phyloP scores from a whole-genome alignment of 2,329 filamentous ascomycete species.

The Colletotrichum sp. region DNA sequence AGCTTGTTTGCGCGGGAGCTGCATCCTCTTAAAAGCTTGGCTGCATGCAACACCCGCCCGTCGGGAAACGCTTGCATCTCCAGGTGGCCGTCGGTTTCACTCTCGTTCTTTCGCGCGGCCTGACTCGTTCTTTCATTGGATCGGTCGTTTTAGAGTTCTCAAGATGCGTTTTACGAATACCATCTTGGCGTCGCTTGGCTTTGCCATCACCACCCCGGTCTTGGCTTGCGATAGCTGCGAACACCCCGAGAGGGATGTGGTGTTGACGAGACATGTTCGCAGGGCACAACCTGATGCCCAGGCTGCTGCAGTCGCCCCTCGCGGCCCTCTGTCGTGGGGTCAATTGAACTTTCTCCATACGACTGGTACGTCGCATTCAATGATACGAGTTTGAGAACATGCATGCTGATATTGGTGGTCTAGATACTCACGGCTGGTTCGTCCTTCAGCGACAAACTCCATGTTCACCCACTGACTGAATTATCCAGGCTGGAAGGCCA shows the following conservation, averaged over 20 bases:
- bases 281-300: constrained; percentile 52
- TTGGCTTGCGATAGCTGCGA: constrained; percentile 4
- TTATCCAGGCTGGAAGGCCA: constrained; percentile 59
- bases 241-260: constrained; percentile 11
- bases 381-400: constrained; percentile 64
- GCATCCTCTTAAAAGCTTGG: constrained; percentile 4
- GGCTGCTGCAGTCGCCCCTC: constrained; percentile 47
- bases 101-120: not conserved
- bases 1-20: not conserved
- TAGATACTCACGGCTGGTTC: constrained; percentile 2
- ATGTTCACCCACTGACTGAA: not conserved
- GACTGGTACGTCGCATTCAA: constrained; percentile 9
- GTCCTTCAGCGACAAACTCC: no score
- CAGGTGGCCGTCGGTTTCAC: not conserved
- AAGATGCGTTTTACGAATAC: not conserved
- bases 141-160: not conserved
- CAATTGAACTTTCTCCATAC: constrained; percentile 63
- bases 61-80: not conserved
- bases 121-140: not conserved
- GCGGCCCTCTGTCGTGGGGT: constrained; percentile 61
- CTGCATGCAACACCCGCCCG: not conserved
- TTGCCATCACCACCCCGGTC: not conserved
- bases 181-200: not conserved
- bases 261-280: constrained; percentile 40
- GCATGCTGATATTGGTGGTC: accelerated